Conservation (phyloP, 495 filamentous ascomycete genomes). For the Talaromyces nanjingensis region DNA sequence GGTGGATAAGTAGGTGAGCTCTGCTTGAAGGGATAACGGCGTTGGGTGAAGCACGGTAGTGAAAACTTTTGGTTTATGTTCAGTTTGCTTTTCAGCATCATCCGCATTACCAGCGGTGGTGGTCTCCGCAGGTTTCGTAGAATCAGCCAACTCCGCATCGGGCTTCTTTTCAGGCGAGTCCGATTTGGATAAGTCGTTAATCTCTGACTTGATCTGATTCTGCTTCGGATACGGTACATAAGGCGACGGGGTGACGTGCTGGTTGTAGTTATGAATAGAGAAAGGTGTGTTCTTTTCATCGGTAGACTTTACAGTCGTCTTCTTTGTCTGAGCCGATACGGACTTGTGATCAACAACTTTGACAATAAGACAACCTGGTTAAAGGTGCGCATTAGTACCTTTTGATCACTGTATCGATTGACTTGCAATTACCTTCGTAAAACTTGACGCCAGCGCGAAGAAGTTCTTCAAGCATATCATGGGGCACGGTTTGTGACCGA, state of each 20-base stretch:
- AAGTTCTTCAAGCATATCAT: constrained; percentile 68
- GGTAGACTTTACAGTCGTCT: constrained; percentile 42
- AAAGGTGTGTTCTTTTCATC: constrained; percentile 62
- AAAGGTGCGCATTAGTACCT: not conserved
- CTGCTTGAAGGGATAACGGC: constrained; percentile 59
- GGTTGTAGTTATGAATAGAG: constrained; percentile 86
- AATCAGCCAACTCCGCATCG: constrained; percentile 16
- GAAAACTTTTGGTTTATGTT: constrained; percentile 55
- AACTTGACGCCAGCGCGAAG: constrained; percentile 62
- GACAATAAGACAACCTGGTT: constrained; percentile 78
- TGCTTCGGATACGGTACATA: constrained; percentile 73
- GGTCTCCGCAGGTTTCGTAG: constrained; percentile 17
- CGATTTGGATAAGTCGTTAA: constrained; percentile 17
- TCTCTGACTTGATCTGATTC: constrained; percentile 36
- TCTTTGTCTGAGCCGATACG: constrained; percentile 46
- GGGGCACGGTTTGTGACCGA: constrained; percentile 56
- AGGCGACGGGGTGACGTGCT: constrained; percentile 79
- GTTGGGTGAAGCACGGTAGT: constrained; percentile 87
- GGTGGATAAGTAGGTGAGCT: constrained; percentile 67
- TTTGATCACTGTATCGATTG: constrained; percentile 6
- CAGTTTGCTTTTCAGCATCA: constrained; percentile 34
- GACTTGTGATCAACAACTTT: constrained; percentile 81
- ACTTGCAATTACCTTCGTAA: constrained; percentile 63
- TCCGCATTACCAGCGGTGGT: constrained; percentile 6
- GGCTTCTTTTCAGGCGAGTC: constrained; percentile 20